Percentiles rank a stretch among this genome's conserved stretches.
These are phyloP conservation scores for Syncephalastrum sp. DNA, from an alignment of 371 early-diverging fungal species.

Conservation along the genomic window DNA sequence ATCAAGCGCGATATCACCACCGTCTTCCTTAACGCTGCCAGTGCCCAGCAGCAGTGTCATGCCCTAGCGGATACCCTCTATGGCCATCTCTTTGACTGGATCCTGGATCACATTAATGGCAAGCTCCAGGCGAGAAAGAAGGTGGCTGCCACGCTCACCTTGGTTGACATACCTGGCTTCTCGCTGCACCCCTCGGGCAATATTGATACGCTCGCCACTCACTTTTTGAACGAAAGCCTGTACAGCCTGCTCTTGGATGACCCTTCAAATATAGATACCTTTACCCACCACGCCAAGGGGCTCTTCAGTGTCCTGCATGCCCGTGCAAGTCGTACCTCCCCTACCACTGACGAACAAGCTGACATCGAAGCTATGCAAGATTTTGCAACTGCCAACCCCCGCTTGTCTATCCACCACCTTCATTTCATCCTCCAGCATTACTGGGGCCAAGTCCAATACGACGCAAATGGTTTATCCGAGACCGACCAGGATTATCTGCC, in stretches of 20 bases:
- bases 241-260: too few relatives aligned
- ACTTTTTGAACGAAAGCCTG: conserved; percentile 39
- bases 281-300: conserved; percentile 49
- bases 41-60: conserved; percentile 75
- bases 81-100: conserved; percentile 77
- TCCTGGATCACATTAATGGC: conserved; percentile 83
- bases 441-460: conserved; percentile 72
- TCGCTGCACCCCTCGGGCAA: conserved; percentile 19
- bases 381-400: conserved; percentile 38
- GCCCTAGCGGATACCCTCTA: conserved; percentile 77
- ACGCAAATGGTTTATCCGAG: conserved; percentile 66
- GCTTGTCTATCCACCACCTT: conserved; percentile 21
- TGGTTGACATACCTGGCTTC: conserved; percentile 67
- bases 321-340: conserved; percentile 30
- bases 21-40: conserved; percentile 74
- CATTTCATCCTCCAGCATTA: conserved; percentile 79
- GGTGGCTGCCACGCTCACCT: conserved; percentile 60
- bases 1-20: conserved; percentile 84
- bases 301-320: conserved; percentile 58
- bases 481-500: conserved; percentile 69
- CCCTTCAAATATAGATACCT: conserved; percentile 26
- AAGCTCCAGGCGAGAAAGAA: conserved; percentile 53
- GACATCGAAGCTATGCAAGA: conserved; percentile 34
- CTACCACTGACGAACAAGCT: conserved; percentile 31
- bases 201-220: conserved; percentile 71